Base-by-base conservation (phyloP, 148 eudicot species). In the Spergularia bocconei region DNA sequence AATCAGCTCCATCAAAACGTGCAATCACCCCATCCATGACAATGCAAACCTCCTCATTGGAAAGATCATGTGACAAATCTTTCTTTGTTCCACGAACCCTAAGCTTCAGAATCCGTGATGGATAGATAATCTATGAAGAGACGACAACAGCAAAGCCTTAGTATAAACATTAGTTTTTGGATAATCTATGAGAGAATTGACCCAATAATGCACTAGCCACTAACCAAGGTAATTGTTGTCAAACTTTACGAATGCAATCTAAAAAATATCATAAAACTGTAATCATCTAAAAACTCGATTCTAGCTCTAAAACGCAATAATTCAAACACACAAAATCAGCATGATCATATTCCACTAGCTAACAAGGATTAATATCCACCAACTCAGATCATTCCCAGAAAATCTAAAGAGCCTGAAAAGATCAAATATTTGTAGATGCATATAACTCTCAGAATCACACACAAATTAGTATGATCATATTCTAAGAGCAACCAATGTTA, bases 1-100 rank as follows among this genome's bases (percentile, higher is more conserved):
- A 86, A 82, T 92, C 92, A 82, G 88, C 77, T 66, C 97, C 98
- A 78, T 90, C 97, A 77, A 95, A 89, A 60, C 99, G 96, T 59
- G 93, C 99, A 76, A 95, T 73, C 74, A 85, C 88, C 14, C 93
- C 92, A 59, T 89, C 86, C 93, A 92, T 84, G 66, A 92, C 91
- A 54, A 88, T 87, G 66, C 89, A 92, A 78, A 95, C 88, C 83
- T 92, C 99, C 84, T 95, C 97, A 15, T 90, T 80, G 10, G 97
- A 90, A 81, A 91, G 57, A 76, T 90, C 91, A 80, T 87, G 88
- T 1, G 83, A 78, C 48, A 87, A 80, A 80, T 89, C 96, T 81
- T 78, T 87, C 77, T 89, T 92, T 60, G 87, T 88, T 19, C 92
- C 97, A 73, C 94, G 93, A 29, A 95, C 91, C 74, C 99, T 85